phyloP scores from a whole-genome alignment of 1,284 basidiomycete species.

The Coniophora puteana region DNA sequence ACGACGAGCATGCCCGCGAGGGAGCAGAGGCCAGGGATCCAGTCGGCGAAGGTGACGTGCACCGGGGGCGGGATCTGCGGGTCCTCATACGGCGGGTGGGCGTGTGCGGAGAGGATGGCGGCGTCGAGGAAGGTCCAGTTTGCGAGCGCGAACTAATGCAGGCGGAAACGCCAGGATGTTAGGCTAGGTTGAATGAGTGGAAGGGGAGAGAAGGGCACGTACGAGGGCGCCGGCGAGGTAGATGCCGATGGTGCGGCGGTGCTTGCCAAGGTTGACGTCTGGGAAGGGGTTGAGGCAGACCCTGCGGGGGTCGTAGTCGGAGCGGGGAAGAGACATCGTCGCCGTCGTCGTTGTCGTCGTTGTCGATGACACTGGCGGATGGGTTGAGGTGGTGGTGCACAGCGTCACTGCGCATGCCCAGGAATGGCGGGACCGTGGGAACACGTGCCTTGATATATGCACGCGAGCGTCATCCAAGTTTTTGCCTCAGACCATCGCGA shows the following conservation, averaged over 20 bases:
- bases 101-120: conserved; percentile 82
- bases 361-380: too few species aligned
- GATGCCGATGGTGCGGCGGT: conserved; percentile 82
- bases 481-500: too few species aligned
- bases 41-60: conserved; percentile 89
- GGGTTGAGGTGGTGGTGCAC: too few species aligned
- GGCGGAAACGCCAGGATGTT: neutral
- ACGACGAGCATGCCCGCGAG: conserved; percentile 91
- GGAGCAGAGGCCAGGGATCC: conserved; percentile 94
- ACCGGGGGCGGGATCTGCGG: conserved; percentile 75
- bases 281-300: conserved; percentile 80
- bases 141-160: conserved; percentile 88
- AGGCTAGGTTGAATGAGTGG: neutral
- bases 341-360: too few species aligned
- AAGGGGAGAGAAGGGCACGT: conserved; percentile 30
- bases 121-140: conserved; percentile 98
- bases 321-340: conserved; percentile 64
- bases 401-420: too few species aligned
- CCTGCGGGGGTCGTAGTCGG: conserved; percentile 85
- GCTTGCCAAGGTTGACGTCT: conserved; percentile 55
- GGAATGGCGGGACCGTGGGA: too few species aligned
- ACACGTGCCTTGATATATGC: too few species aligned
- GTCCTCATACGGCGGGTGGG: conserved; percentile 66
- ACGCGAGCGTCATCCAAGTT: too few species aligned
- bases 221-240: conserved; percentile 91